Base-by-base conservation (phyloP, 306 rosid species). In the Canavalia ensiformis region DNA sequence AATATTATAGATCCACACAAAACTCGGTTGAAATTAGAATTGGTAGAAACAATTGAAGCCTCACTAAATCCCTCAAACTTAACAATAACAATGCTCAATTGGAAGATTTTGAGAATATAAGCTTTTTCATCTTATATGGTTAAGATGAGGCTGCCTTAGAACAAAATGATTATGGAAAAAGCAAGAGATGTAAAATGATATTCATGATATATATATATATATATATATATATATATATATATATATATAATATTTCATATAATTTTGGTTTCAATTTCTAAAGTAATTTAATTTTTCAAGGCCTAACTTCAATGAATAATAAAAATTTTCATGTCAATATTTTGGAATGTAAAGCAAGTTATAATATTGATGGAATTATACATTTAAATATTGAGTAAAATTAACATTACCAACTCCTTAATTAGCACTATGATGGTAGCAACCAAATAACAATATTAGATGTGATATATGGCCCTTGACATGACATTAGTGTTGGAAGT, bases 401-500 rank as follows among this genome's bases (percentile, higher is more conserved):
- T 55, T 31, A 55, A 55, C 7, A 25, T 55, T 1, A 55, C 60
- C 60, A 55, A 25, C 31, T 55, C 57, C 12, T 51, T 8, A 4
- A 51, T 51, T 11, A 18, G 57, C 4, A 51, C 57, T 8, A 18
- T 1, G 57, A 51, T 51, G 57, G 57, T 8, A 51, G 57, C 57
- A 51, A 51, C 2, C 57, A 51, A 51, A 12, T 51, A 11, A 51
- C 57, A 8, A 12, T 51, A 3, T 13, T 55, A 55, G 25, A 55
- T 25, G 60, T 55, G 31, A 55, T 8, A 1, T 55, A 8, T 55
- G 60, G 60, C n/a, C 60, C 60, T 2, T 30, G 60, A 7, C 60
- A 55, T 55, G 60, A 31, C 31, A 55, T 55, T n/a, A 55, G 60
- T 55, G 60, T 55, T 55, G 60, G 60, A 55, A 55, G 60, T 25